Base-by-base conservation (phyloP, 441 rosid species). In the Codiaeum variegatum region DNA sequence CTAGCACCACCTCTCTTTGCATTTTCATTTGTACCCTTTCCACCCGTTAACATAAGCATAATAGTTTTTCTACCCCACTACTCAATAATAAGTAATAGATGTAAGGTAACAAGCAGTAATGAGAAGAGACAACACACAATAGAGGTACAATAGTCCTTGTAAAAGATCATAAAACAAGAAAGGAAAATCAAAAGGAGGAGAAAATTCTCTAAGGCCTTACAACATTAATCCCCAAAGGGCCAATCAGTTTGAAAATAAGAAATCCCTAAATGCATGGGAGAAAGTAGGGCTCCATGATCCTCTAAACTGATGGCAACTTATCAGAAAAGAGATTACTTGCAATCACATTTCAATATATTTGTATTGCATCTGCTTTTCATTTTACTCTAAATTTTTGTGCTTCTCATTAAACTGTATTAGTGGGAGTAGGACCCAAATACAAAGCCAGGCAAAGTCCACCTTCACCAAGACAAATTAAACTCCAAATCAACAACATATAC, bases 401-500 rank as follows among this genome's bases (percentile, higher is more conserved):
- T 54, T 68, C 72, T 36, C 47, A 11, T 54, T 12, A 24, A 36
- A 34, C 24, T 6, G n/a, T 24, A 56, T 15, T 6, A 9, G 49
- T 11, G 23, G 6, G n/a, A n/a, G 40, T 4, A 31, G 64, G 64
- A 29, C 16, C 64, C 7, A 4, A 31, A 31, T 51, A n/a, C 13
- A 24, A 24, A 54, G 19, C 62, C 31, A 21, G 21, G n/a, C 24
- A 16, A 34, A 55, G 62, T 11, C 5, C 66, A 19, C 12, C 12
- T 28, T 68, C 62, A 36, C 23, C 3, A 65, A 24, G 69, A 65
- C 69, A 62, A 38, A 10, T n/a, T n/a, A 63, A 38, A 63, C 29
- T 36, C 49, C 47, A 24, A 24, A 6, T 52, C 19, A 5, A 7
- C 11, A 38, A 38, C 1, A 1, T 6, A 36, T 6, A 36, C 42